Base-by-base conservation (phyloP, 1,284 basidiomycete genomes). In the Leccinum variabile region DNA sequence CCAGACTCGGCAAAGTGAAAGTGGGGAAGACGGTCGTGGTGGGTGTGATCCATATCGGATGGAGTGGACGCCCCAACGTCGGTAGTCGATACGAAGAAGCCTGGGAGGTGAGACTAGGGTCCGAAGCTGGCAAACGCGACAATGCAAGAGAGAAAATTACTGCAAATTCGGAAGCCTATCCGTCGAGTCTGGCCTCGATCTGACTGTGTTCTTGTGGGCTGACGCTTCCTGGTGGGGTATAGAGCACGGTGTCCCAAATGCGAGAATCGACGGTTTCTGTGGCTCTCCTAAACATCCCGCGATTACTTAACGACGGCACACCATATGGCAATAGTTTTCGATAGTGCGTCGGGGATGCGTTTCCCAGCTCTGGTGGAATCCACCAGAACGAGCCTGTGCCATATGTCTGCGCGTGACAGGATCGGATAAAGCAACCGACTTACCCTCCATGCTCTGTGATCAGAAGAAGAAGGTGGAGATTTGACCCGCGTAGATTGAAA, bases 261-360 rank as follows among this genome's bases (percentile, higher is more conserved):
- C 61, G 63, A 8, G 70, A 62, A 3, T 13, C 44, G 30, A 72
- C 67, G 28, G 69, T 70, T 61, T 52, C 46, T 22, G 59, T 5
- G 16, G 53, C 30, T 67, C 77, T 54, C 73, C 76, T 55, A 72
- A 69, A 62, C 14, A 90, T 68, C 0, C 94, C 93, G 8, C 85
- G 81, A 70, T 98, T 98, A 67, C 28, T 28, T 28, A 28, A 98
- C 81, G 3, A 97, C 94, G 2, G 92, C 82, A 74, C 97, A 98
- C 97, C 97, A 99, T 54, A 96, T 92, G 0, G 97, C 95, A 0
- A 98, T 84, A 0, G 97, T 98, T 75, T 98, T 98, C 5, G 92
- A 92, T 0, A 98, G 80, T 0, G 96, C 95, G 70, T 99, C 97
- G 0, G 97, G 97, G 67, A 97, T 91, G 14, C 94, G 88, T 78